Conservation (phyloP, 2,329 filamentous ascomycete species). For the Waltergamsia citrina region DNA sequence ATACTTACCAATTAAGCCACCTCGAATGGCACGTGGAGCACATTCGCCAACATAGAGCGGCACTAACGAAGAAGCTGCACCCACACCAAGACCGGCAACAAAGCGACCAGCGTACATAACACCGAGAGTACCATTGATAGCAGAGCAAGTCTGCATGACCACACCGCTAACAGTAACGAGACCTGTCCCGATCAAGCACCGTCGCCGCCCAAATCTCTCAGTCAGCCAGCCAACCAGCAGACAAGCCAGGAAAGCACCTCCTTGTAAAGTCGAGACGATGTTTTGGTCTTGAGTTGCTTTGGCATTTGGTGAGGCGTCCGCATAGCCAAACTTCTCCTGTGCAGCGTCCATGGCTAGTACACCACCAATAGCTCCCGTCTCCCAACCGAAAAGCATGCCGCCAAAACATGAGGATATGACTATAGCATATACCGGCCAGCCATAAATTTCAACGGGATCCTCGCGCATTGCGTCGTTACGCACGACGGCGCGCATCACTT, state of each 20-base stretch:
- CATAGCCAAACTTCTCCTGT: conserved; percentile 30
- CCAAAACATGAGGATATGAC: conserved; percentile 59
- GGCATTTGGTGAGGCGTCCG: conserved; percentile 11
- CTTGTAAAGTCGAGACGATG: conserved; percentile 61
- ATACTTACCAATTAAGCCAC: conserved; percentile 31
- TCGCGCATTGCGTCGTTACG: conserved; percentile 62
- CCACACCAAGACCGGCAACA: conserved; percentile 36
- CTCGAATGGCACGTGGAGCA: conserved; percentile 39
- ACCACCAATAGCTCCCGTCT: conserved; percentile 58
- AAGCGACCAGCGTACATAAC: conserved; percentile 59
- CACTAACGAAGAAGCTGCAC: conserved; percentile 35
- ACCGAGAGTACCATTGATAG: conserved; percentile 39
- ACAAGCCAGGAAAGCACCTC: conserved; percentile 56
- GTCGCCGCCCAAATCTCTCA: conserved; percentile 45
- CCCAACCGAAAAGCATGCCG: conserved; percentile 42
- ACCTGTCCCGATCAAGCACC: conserved; percentile 46
- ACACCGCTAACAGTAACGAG: conserved; percentile 50
- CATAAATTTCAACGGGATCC: conserved; percentile 60
- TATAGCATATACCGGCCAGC: conserved; percentile 56
- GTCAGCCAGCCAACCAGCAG: conserved; percentile 44
- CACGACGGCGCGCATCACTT: conserved; percentile 44
- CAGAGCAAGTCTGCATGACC: conserved; percentile 53
- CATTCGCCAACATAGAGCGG: conserved; percentile 38
- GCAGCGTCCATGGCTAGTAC: conserved; percentile 54
- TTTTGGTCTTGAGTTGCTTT: conserved; percentile 51